Evolutionary conservation across 805 yeast genomes (phyloP).

Genomic region (Yamadazyma scolyti): DNA sequence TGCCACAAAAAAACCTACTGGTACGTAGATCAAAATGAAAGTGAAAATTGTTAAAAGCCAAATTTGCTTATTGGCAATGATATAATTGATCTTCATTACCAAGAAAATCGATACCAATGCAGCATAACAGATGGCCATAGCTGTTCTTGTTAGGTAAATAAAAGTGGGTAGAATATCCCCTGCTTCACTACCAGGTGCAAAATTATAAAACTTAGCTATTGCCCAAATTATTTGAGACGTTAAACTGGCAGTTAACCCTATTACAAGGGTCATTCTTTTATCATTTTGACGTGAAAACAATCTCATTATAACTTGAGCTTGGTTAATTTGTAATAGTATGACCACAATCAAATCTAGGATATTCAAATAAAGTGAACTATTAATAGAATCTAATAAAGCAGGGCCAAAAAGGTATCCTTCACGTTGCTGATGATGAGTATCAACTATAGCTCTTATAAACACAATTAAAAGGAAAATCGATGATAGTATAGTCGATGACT

Average conservation of each 20-base stretch:
- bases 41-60: slow-evolving; percentile 57
- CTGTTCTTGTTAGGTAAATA: slow-evolving; percentile 68
- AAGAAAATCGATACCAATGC: slow-evolving; percentile 57
- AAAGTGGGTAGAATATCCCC: slow-evolving; percentile 68
- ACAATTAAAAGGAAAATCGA: slow-evolving; percentile 52
- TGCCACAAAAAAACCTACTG: slow-evolving; percentile 69
- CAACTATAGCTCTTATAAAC: slow-evolving; percentile 44
- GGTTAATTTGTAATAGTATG: slow-evolving; percentile 57
- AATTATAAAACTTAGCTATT: slow-evolving; percentile 49
- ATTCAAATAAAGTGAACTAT: slow-evolving; percentile 43
- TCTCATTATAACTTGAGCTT: slow-evolving; percentile 68
- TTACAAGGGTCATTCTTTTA: slow-evolving; percentile 55
- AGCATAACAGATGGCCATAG: slow-evolving; percentile 65
- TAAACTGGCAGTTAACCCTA: slow-evolving; percentile 53
- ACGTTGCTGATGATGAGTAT: slow-evolving; percentile 46
- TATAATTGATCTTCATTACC: slow-evolving; percentile 47
- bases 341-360: slow-evolving; percentile 57
- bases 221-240: slow-evolving; percentile 68
- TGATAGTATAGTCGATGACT: slow-evolving; percentile 48
- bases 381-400: slow-evolving; percentile 41
- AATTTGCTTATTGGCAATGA: slow-evolving; percentile 45
- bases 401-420: slow-evolving; percentile 42
- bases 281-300: slow-evolving; percentile 66
- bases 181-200: slow-evolving; percentile 36
- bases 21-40: slow-evolving; percentile 51